Conservation (phyloP, 345 rosid species). For the Eucalyptus cloeziana region DNA sequence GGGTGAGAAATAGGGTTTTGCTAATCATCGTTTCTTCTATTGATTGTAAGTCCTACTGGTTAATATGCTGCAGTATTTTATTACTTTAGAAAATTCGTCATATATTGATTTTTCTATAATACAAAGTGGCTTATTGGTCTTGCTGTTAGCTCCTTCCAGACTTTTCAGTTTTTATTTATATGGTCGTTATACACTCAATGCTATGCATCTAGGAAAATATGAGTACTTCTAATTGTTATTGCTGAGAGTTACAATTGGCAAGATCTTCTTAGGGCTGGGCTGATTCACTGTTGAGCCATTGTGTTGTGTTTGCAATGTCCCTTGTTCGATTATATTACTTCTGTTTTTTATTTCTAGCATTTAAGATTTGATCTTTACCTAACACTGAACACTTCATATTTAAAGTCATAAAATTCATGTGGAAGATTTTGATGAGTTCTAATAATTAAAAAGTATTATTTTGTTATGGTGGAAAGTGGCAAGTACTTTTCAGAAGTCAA, state of each 20-base stretch:
- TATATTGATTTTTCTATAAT: neutral
- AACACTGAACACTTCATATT: neutral
- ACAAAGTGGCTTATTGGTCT: neutral
- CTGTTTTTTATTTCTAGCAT: neutral
- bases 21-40: neutral
- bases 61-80: neutral
- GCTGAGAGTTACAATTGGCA: neutral
- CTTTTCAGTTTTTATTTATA: neutral
- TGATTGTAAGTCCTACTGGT: neutral
- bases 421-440: neutral
- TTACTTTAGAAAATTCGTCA: neutral
- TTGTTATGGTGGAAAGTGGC: neutral
- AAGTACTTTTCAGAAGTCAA: neutral
- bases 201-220: neutral
- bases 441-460: neutral
- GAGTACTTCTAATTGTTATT: neutral
- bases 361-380: neutral
- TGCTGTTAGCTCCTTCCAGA: neutral
- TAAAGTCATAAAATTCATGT: neutral
- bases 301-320: neutral
- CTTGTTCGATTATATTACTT: neutral
- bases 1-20: neutral
- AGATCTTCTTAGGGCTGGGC: neutral
- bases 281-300: neutral
- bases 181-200: neutral